These are phyloP conservation scores for Ceratocystis albifundus DNA, from an alignment of 2,329 filamentous ascomycete genomes.

Conservation along the genomic window DNA sequence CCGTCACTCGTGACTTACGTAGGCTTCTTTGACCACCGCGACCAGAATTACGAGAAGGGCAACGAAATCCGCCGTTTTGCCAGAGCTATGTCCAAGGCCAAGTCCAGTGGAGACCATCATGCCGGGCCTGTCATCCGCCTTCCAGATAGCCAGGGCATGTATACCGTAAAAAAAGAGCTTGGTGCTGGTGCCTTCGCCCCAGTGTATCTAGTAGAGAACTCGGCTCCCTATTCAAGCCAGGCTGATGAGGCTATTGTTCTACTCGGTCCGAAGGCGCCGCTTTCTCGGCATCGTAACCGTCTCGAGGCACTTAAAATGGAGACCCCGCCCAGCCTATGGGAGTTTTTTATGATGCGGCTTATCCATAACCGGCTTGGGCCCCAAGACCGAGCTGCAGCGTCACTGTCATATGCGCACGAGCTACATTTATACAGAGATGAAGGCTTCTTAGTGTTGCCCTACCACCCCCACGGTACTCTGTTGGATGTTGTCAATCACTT, in stretches of 20 bases:
- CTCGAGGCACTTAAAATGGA: conserved; percentile 94
- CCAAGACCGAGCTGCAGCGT: conserved; percentile 58
- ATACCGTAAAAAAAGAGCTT: conserved; percentile 72
- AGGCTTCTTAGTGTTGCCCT: conserved; percentile 79
- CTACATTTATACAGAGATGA: conserved; percentile 87
- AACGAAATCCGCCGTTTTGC: conserved; percentile 71
- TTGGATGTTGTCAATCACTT: conserved; percentile 90
- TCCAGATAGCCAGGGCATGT: conserved; percentile 51
- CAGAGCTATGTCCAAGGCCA: conserved; percentile 52
- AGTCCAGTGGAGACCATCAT: conserved; percentile 49
- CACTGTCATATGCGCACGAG: conserved; percentile 73
- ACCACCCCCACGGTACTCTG: conserved; percentile 77
- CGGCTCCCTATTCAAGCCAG: conserved; percentile 39
- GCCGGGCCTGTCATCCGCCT: conserved; percentile 56
- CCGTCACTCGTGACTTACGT: conserved; percentile 63
- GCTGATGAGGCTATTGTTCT: conserved; percentile 35
- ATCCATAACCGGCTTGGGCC: conserved; percentile 65
- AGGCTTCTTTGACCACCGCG: conserved; percentile 66
- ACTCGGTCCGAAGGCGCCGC: conserved; percentile 52
- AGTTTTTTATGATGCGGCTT: conserved; percentile 89
- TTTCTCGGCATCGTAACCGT: conserved; percentile 41
- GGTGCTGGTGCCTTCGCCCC: conserved; percentile 91
- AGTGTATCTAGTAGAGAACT: conserved; percentile 79
- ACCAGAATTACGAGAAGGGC: conserved; percentile 52
- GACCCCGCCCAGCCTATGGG: conserved; percentile 76